Percentiles rank a stretch among this genome's conserved stretches.
Evolutionary conservation across 2,329 filamentous ascomycete genomes (phyloP).

Genomic region (Aspergillus sp.): DNA sequence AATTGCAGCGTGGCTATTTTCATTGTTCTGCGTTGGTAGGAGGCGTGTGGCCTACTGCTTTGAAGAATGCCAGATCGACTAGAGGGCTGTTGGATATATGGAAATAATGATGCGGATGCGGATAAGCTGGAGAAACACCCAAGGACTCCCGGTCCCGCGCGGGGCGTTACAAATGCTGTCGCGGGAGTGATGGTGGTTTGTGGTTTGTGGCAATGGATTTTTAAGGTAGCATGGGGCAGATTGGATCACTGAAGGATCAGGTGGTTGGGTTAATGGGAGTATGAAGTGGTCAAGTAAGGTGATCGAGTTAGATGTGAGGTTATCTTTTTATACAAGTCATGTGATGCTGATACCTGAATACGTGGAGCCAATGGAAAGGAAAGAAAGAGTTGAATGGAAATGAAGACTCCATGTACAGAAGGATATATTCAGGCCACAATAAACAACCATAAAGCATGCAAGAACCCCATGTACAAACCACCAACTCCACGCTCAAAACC

Average conservation of each 20-base stretch:
- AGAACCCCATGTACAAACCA: too few relatives aligned
- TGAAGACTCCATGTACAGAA: too few relatives aligned
- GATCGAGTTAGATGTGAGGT: neutral
- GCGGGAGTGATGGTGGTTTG: neutral
- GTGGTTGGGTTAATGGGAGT: neutral
- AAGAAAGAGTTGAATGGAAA: too few relatives aligned
- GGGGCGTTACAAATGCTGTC: neutral
- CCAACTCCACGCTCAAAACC: too few relatives aligned
- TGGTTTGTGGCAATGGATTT: too few relatives aligned
- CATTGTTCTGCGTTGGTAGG: constrained; percentile 24
- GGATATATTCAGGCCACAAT: too few relatives aligned
- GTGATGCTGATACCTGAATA: neutral
- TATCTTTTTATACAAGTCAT: too few relatives aligned
- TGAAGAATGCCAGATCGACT: too few relatives aligned
- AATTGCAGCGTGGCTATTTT: constrained; percentile 41
- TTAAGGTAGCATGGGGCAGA: too few relatives aligned
- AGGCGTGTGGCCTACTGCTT: too few relatives aligned
- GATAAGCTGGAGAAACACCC: neutral
- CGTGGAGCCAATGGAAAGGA: too few relatives aligned
- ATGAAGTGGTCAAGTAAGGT: neutral
- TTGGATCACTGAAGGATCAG: neutral
- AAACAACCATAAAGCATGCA: too few relatives aligned
- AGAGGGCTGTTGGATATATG: neutral
- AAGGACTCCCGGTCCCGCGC: neutral
- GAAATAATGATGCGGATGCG: neutral